Conservation (phyloP, 2,329 filamentous ascomycete species). For the Phialophora macrospora region DNA sequence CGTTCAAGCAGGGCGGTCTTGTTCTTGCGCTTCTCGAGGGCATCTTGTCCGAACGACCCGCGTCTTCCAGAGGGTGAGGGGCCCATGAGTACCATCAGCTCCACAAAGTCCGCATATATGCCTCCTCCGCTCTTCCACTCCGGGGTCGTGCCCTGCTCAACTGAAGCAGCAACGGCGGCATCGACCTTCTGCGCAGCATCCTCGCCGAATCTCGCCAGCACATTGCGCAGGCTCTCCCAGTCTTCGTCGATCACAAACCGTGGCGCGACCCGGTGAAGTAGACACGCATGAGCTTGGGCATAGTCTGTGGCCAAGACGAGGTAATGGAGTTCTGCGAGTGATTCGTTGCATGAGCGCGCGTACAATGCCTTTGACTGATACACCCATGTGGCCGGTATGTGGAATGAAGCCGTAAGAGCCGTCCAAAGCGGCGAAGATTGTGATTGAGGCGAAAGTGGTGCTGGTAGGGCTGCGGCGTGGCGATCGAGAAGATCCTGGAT, state of each 20-base stretch:
- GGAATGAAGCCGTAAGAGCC: slow-evolving; percentile 66
- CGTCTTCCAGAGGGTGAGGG: slow-evolving; percentile 45
- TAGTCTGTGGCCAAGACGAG: slow-evolving; percentile 78
- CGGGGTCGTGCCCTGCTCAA: slow-evolving; percentile 47
- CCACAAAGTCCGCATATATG: slow-evolving; percentile 72
- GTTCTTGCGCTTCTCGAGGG: slow-evolving; percentile 48
- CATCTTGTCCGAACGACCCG: slow-evolving; percentile 43
- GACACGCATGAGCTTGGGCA: slow-evolving; percentile 81
- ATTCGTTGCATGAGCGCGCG: slow-evolving; percentile 71
- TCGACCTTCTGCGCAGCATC: slow-evolving; percentile 48
- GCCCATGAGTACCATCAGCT: slow-evolving; percentile 51
- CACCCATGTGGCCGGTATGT: slow-evolving; percentile 77
- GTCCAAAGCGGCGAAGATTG: slow-evolving; percentile 52
- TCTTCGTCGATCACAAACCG: slow-evolving; percentile 80
- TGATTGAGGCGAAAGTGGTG: slow-evolving; percentile 50
- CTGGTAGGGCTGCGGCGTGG: slow-evolving; percentile 69
- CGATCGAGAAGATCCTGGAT: slow-evolving; percentile 75
- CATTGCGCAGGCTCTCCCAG: slow-evolving; percentile 68
- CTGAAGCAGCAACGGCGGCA: background rate
- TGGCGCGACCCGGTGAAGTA: slow-evolving; percentile 80
- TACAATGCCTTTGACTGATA: slow-evolving; percentile 85
- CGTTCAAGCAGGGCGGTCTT: slow-evolving; percentile 45
- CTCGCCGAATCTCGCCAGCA: slow-evolving; percentile 73
- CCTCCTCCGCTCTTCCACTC: slow-evolving; percentile 81
- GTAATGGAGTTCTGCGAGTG: slow-evolving; percentile 73